Evolutionary conservation across 495 filamentous ascomycete genomes (phyloP).

Genomic region (Lasiosphaeria miniovina): DNA sequence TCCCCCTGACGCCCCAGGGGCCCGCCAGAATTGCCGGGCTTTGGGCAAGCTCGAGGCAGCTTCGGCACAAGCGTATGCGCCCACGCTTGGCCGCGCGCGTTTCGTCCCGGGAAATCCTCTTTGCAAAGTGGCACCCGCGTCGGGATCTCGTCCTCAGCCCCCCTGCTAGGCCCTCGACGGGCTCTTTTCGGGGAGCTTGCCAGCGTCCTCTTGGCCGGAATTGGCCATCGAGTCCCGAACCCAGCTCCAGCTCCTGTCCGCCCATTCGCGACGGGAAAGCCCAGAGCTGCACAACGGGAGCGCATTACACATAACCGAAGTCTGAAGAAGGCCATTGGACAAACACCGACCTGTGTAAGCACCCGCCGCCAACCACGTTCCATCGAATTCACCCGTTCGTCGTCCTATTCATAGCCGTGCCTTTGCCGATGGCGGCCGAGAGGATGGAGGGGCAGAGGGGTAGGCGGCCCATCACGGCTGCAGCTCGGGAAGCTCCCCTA

Average conservation of each 20-base stretch:
- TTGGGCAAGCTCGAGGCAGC: neutral
- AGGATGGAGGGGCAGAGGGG: slow-evolving; percentile 20
- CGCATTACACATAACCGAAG: neutral
- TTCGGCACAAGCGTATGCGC: slow-evolving; percentile 17
- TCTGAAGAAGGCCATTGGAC: too few relatives aligned
- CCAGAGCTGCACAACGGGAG: neutral
- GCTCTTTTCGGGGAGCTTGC: neutral
- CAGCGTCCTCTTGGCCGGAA: slow-evolving; percentile 9
- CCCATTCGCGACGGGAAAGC: too few relatives aligned
- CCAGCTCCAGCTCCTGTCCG: neutral
- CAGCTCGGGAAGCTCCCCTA: neutral
- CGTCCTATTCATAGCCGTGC: slow-evolving; percentile 20
- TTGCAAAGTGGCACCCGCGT: slow-evolving; percentile 5
- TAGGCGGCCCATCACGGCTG: neutral
- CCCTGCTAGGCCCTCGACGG: neutral
- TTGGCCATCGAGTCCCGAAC: neutral
- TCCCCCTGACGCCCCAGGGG: neutral
- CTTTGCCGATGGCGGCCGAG: slow-evolving; percentile 28
- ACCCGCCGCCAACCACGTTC: neutral
- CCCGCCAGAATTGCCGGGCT: slow-evolving; percentile 18
- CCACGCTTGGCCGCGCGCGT: neutral
- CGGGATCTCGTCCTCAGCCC: neutral
- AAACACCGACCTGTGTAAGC: neutral
- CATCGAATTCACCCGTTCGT: too few relatives aligned
- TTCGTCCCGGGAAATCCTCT: slow-evolving; percentile 32